Percentiles rank a stretch among this genome's conserved stretches.
Conservation (phyloP, 169 alveolate species). For the Plasmodium gaboni region DNA sequence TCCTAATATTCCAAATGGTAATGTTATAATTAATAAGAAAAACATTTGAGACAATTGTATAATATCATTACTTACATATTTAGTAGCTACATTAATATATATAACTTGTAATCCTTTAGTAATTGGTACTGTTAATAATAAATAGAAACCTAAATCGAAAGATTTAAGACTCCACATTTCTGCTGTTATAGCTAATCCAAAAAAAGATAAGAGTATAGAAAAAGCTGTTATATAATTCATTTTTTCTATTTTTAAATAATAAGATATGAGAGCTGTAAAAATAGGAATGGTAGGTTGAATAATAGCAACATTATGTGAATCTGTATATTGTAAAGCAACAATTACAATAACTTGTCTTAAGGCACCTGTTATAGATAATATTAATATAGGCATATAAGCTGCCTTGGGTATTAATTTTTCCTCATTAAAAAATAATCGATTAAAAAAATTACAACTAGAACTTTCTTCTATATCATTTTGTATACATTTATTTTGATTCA, state of each 20-base stretch:
- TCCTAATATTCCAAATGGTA: constrained; percentile 76
- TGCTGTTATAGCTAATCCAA: constrained; percentile 77
- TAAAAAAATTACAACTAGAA: constrained; percentile 15
- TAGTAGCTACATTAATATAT: constrained; percentile 65
- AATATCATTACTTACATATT: constrained; percentile 76
- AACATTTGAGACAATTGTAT: constrained; percentile 62
- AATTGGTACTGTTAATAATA: constrained; percentile 68
- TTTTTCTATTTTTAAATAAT: constrained; percentile 74
- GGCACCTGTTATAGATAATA: constrained; percentile 78
- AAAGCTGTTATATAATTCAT: constrained; percentile 63
- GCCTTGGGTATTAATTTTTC: constrained; percentile 54
- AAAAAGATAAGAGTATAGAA: constrained; percentile 70
- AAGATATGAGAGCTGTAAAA: constrained; percentile 79
- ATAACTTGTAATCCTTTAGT: constrained; percentile 76
- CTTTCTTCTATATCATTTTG: constrained; percentile 2
- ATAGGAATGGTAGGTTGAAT: constrained; percentile 80
- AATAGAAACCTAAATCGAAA: constrained; percentile 41
- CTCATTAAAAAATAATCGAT: constrained; percentile 13
- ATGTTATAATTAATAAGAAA: constrained; percentile 57
- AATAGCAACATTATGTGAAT: constrained; percentile 74
- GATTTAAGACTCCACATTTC: constrained; percentile 64
- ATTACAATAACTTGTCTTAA: constrained; percentile 78
- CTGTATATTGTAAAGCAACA: constrained; percentile 75
- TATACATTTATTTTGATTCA: neutral
- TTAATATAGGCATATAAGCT: constrained; percentile 55